These are phyloP conservation scores for Monilinia fructicola DNA, from an alignment of 2,329 filamentous ascomycete genomes.

Conservation along the genomic window DNA sequence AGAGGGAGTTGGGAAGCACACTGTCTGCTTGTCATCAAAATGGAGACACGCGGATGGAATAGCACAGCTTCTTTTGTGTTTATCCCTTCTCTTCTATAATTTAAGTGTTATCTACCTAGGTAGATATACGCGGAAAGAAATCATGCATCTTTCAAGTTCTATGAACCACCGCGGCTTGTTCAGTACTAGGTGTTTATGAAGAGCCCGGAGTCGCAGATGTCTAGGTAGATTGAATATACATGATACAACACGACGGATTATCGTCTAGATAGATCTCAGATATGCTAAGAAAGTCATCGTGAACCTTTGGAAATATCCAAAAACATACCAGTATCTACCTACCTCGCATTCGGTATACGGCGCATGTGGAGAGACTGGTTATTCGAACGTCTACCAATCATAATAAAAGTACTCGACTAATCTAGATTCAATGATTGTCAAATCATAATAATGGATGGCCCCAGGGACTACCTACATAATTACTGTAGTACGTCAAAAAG, in stretches of 20 bases:
- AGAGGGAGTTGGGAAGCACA: constrained; percentile 29
- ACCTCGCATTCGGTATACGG: no score
- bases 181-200: not conserved
- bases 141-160: not conserved
- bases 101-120: not conserved
- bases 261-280: not conserved
- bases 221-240: no score
- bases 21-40: not conserved
- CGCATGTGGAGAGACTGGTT: no score
- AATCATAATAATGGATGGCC: not conserved
- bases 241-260: not conserved
- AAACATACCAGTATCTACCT: no score
- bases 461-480: no score
- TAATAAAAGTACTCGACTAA: no score
- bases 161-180: not conserved
- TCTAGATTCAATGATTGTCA: constrained; percentile 1
- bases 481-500: no score
- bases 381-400: no score
- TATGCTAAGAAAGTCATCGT: not conserved
- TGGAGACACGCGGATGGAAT: not conserved
- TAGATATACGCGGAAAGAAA: not conserved
- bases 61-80: not conserved
- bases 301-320: no score
- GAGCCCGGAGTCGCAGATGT: not conserved
- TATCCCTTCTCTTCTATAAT: not conserved